Conservation (phyloP, 495 filamentous ascomycete species). For the Apiosordaria backusii region DNA sequence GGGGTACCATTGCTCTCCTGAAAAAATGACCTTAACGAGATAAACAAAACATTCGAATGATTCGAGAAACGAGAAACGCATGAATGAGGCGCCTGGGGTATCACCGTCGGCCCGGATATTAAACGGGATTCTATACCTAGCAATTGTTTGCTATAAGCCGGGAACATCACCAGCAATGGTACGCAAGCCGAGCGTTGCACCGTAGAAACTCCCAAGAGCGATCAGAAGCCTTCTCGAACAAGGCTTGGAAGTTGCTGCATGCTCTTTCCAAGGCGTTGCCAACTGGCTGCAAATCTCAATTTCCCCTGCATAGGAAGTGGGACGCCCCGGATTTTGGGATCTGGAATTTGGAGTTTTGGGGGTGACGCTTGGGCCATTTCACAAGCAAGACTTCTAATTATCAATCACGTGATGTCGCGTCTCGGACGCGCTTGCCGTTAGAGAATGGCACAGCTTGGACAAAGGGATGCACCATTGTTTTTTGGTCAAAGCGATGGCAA, state of each 20-base stretch:
- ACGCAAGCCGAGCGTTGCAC: not conserved
- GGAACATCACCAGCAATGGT: not conserved
- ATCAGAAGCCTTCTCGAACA: no score
- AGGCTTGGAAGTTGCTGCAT: no score
- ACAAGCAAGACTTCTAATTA: not conserved
- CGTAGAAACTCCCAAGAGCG: no score
- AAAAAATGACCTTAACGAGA: not conserved
- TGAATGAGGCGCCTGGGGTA: not conserved
- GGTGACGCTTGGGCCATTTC: not conserved
- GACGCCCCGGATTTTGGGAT: conserved; percentile 1
- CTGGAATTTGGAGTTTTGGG: not conserved
- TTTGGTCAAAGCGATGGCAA: not conserved
- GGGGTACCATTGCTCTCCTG: not conserved
- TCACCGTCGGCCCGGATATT: not conserved
- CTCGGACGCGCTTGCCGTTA: not conserved
- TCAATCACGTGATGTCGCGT: not conserved
- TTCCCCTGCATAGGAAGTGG: conserved; percentile 3
- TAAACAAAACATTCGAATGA: not conserved
- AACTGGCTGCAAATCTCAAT: not conserved
- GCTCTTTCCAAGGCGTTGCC: no score
- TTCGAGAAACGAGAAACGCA: not conserved
- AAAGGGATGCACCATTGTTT: not conserved
- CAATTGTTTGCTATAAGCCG: not conserved
- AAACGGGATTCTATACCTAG: not conserved
- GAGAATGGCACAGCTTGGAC: not conserved